Evolutionary conservation across 2,329 filamentous ascomycete genomes (phyloP).

Genomic region (Fusarium brevicatenulatum): DNA sequence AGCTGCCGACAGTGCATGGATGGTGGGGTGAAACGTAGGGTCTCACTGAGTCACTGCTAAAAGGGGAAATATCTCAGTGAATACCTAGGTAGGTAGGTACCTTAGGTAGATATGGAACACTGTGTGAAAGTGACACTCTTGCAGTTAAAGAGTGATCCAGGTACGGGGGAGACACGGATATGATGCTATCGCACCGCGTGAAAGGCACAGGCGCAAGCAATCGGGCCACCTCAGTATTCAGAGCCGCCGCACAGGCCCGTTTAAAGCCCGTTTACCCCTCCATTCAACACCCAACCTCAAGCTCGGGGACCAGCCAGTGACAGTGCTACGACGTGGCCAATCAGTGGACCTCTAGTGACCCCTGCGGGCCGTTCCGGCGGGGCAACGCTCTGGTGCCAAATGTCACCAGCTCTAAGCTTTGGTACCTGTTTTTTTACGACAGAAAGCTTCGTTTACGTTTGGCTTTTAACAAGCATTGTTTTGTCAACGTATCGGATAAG

Average conservation of each 20-base stretch:
- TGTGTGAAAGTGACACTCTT: not conserved
- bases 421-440: not conserved
- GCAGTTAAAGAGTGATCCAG: not conserved
- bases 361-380: conserved; percentile 43
- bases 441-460: conserved; percentile 4
- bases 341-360: conserved; percentile 11
- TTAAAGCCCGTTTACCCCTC: conserved; percentile 25
- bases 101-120: not conserved
- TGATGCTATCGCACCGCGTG: conserved; percentile 6
- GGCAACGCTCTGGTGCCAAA: conserved; percentile 18
- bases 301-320: conserved; percentile 19
- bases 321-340: conserved; percentile 18
- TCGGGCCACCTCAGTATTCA: not conserved
- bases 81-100: not conserved
- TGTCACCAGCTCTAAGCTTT: conserved; percentile 6
- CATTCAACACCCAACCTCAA: conserved; percentile 10
- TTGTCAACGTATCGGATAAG: not conserved
- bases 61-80: conserved; percentile 10
- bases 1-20: conserved; percentile 24
- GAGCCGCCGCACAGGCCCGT: conserved; percentile 11
- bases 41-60: conserved; percentile 17
- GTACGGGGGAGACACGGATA: not conserved
- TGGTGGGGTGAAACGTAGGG: conserved; percentile 25
- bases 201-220: not conserved
- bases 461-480: not conserved